Evolutionary conservation across 805 yeast genomes (phyloP).

Genomic region (Yarrowia osloensis): DNA sequence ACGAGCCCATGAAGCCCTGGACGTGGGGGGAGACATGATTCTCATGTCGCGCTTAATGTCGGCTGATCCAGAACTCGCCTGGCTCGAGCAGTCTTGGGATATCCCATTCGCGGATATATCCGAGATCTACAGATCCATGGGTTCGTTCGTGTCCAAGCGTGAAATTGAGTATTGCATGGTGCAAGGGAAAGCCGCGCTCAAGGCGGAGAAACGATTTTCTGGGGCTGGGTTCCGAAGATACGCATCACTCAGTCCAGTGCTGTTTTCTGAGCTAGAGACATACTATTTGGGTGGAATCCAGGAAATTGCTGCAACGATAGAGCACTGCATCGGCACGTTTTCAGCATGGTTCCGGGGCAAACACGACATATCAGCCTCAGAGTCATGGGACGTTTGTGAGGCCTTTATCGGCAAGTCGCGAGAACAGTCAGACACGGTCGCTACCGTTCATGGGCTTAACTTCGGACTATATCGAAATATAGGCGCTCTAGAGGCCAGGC

Average conservation of each 20-base stretch:
- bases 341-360: conserved; percentile 49
- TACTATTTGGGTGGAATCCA: conserved; percentile 57
- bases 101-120: conserved; percentile 50
- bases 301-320: conserved; percentile 49
- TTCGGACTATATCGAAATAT: conserved; percentile 7
- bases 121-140: conserved; percentile 46
- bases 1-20: conserved; percentile 56
- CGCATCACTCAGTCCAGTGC: conserved; percentile 49
- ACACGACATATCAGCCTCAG: conserved; percentile 43
- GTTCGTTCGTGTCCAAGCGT: conserved; percentile 38
- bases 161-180: conserved; percentile 48
- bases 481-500: background rate
- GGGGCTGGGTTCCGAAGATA: conserved; percentile 40
- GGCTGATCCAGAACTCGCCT: conserved; percentile 39
- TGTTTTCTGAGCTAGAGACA: conserved; percentile 48
- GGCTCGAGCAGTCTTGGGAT: conserved; percentile 41
- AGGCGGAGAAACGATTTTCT: conserved; percentile 49
- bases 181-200: conserved; percentile 56
- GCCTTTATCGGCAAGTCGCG: background rate
- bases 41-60: conserved; percentile 46
- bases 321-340: conserved; percentile 46
- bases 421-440: background rate
- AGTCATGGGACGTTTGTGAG: conserved; percentile 33
- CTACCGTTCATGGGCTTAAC: background rate
- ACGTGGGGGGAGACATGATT: conserved; percentile 66